Base-by-base conservation (phyloP, 495 filamentous ascomycete genomes). In the Jackrogersella minutella region DNA sequence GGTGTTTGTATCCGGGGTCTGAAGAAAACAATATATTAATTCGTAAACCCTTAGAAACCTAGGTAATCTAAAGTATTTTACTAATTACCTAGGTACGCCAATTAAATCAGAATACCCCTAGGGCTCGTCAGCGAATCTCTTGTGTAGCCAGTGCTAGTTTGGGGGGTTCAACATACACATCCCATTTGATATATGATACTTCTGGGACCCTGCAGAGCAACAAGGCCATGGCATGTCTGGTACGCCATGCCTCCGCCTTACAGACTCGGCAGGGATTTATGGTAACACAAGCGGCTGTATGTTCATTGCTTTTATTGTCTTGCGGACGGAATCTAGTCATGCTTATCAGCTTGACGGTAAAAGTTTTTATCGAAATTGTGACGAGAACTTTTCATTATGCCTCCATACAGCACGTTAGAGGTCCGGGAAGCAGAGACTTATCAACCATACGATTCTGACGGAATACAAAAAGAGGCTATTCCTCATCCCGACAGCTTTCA, bases 331-430 rank as follows among this genome's bases (percentile, higher is more conserved):
- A 14, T 6, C 24, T 21, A 28, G 7, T 43, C 10, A 7, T 49
- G 26, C 21, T 5, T 7, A 7, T 49, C n/a, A 14, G 16, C 44
- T 14, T 7, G 26, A 31, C 24, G 44, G 26, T 49, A 5, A 16
- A 13, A 1, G 16, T n/a, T n/a, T 31, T 49, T 16, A 49, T 49
- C 5, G 17, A 17, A 2, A 16, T 17, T n/a, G 14, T 3, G 14
- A 28, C 16, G 13, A 39, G n/a, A 13, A 10, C 33, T 14, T 43
- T 40, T 47, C 4, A 54, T 9, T 10, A 60, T 55, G 56, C 10
- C 14, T 16, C 28, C 46, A 4, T 59, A 66, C 31, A 66, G 63
- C 41, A 66, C 63, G 17, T 31, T 66, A 2, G 63, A 66, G 43
- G 57, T 61, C 24, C 33, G 14, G 7, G 4, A 1, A 17, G 37